Conservation (phyloP, 1,139 yeast genomes). For the Petasospora fabianii region DNA sequence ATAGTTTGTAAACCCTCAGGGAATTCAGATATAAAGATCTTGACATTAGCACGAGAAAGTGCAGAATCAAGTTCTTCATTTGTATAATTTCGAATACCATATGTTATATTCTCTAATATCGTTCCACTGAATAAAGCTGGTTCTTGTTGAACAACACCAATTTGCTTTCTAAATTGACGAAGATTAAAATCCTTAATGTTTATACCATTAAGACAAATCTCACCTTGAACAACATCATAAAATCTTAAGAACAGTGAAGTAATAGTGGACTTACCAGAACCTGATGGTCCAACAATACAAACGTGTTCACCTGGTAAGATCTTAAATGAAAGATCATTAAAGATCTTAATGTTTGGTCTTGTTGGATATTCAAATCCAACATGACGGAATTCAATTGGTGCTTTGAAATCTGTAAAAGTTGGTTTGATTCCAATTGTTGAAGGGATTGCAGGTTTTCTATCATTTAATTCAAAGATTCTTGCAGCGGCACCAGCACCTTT, state of each 20-base stretch:
- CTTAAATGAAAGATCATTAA: conserved; percentile 57
- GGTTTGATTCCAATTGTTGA: conserved; percentile 48
- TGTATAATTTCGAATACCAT: conserved; percentile 55
- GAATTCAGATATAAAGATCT: conserved; percentile 60
- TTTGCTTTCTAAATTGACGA: conserved; percentile 64
- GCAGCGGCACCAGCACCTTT: conserved; percentile 98
- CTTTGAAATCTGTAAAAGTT: conserved; percentile 41
- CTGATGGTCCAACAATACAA: conserved; percentile 89
- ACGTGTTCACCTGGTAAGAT: conserved; percentile 73
- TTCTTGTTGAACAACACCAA: conserved; percentile 88
- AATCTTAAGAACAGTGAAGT: conserved; percentile 70
- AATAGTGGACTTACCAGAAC: conserved; percentile 87
- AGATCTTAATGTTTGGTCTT: conserved; percentile 69
- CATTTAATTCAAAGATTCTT: conserved; percentile 82
- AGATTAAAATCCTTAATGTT: conserved; percentile 64
- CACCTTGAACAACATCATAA: conserved; percentile 60
- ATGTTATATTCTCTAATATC: conserved; percentile 73
- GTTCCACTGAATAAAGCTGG: conserved; percentile 80
- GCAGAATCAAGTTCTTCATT: conserved; percentile 45
- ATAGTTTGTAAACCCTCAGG: conserved; percentile 80
- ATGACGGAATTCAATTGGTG: conserved; percentile 55
- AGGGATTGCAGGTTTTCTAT: conserved; percentile 68
- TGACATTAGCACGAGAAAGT: conserved; percentile 61
- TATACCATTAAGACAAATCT: conserved; percentile 61
- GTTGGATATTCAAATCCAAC: conserved; percentile 85